These are phyloP conservation scores for Blastobotrys arbuscula DNA, from an alignment of 1,139 yeast genomes.

Conservation along the genomic window DNA sequence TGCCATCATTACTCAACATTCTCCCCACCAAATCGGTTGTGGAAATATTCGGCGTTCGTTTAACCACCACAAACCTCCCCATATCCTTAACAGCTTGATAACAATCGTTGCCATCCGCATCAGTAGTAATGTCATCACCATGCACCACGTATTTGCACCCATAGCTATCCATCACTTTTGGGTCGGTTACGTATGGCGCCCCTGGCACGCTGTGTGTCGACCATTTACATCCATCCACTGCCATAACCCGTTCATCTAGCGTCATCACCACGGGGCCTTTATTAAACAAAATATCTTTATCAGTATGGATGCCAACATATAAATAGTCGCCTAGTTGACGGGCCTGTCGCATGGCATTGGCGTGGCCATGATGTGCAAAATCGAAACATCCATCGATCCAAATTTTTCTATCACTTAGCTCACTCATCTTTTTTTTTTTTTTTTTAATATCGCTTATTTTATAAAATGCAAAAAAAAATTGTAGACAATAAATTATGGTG, in stretches of 20 bases:
- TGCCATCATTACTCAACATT: slow-evolving; percentile 54
- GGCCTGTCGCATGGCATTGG: slow-evolving; percentile 95
- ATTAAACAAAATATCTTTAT: slow-evolving; percentile 71
- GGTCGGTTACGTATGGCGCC: slow-evolving; percentile 96
- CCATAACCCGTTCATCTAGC: slow-evolving; percentile 67
- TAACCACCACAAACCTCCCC: slow-evolving; percentile 84
- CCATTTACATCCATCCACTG: slow-evolving; percentile 93
- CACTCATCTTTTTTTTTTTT: background rate
- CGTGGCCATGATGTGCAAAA: slow-evolving; percentile 96
- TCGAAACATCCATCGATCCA: slow-evolving; percentile 99
- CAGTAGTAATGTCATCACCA: slow-evolving; percentile 96
- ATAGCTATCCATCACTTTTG: slow-evolving; percentile 65
- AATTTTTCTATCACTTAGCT: slow-evolving; percentile 14
- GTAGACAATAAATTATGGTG: too few relatives aligned
- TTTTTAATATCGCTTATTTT: too few relatives aligned
- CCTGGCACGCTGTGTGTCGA: slow-evolving; percentile 60
- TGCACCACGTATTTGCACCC: slow-evolving; percentile 88
- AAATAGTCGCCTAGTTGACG: slow-evolving; percentile 69
- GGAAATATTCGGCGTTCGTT: slow-evolving; percentile 87
- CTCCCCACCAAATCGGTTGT: slow-evolving; percentile 96
- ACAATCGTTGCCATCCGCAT: slow-evolving; percentile 91
- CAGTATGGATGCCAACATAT: slow-evolving; percentile 86
- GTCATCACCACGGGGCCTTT: slow-evolving; percentile 96
- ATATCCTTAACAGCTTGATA: slow-evolving; percentile 76
- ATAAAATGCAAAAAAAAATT: too few relatives aligned